Percentiles rank a stretch among this genome's conserved stretches.
Conservation (phyloP, 2,329 filamentous ascomycete genomes). For the Sphaerulina populicola region DNA sequence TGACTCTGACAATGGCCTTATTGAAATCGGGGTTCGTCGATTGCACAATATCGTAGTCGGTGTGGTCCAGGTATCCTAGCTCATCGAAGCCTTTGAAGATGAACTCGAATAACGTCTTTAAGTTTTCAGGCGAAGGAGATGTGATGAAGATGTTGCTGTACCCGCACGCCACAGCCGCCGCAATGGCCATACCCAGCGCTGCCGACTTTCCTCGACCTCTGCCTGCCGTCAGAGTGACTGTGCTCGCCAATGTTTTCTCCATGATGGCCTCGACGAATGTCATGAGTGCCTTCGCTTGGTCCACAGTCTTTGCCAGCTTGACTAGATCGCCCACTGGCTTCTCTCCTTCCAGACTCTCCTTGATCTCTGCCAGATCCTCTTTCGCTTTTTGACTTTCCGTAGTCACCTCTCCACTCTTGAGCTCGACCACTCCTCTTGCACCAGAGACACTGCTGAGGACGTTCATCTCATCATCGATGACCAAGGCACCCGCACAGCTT, state of each 20-base stretch:
- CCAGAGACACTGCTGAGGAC: constrained; percentile 85
- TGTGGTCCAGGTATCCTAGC: constrained; percentile 84
- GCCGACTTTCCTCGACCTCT: constrained; percentile 96
- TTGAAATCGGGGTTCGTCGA: constrained; percentile 98
- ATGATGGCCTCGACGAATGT: constrained; percentile 95
- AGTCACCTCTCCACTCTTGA: constrained; percentile 61
- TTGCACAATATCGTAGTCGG: constrained; percentile 96
- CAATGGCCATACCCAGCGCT: constrained; percentile 86
- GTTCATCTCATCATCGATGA: constrained; percentile 96
- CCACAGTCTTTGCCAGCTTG: constrained; percentile 77
- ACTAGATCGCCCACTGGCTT: constrained; percentile 80
- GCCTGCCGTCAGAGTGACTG: constrained; percentile 84
- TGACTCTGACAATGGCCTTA: constrained; percentile 95
- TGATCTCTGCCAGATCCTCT: constrained; percentile 73
- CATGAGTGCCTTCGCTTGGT: constrained; percentile 92
- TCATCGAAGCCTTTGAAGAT: constrained; percentile 97
- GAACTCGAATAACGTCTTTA: constrained; percentile 98
- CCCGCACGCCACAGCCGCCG: constrained; percentile 86
- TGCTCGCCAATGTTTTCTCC: constrained; percentile 90
- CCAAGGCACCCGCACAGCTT: constrained; percentile 87
- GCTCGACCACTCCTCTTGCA: constrained; percentile 73
- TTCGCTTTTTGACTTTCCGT: constrained; percentile 61
- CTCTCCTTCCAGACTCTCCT: constrained; percentile 75
- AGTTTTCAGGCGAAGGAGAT: constrained; percentile 91
- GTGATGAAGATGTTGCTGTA: constrained; percentile 99